Evolutionary conservation across 495 filamentous ascomycete species (phyloP).

Genomic region (Cercophora scortea): DNA sequence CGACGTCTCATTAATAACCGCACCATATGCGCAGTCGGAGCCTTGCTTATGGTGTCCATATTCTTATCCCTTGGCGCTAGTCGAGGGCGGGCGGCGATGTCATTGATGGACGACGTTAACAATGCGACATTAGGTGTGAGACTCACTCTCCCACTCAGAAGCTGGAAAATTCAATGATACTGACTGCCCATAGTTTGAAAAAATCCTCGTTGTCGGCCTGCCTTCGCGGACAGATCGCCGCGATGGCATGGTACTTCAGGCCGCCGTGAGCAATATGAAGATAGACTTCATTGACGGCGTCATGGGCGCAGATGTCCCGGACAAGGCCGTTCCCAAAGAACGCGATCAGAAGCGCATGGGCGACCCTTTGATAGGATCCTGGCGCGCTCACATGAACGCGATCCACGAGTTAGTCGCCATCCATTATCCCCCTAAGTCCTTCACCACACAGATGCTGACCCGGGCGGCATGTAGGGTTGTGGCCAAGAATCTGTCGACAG

Average conservation of each 20-base stretch:
- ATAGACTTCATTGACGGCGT: conserved; percentile 44
- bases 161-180: no score
- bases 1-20: background rate
- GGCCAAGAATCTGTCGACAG: conserved; percentile 34
- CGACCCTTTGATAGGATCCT: conserved; percentile 13
- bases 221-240: conserved; percentile 46
- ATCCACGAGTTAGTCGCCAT: conserved; percentile 16
- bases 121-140: background rate
- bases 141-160: no score
- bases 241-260: conserved; percentile 44
- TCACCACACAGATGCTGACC: conserved; percentile 1
- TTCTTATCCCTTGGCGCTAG: background rate
- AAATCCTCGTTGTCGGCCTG: conserved; percentile 33
- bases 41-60: background rate
- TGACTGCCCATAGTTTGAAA: conserved; percentile 33
- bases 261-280: conserved; percentile 39
- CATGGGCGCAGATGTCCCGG: conserved; percentile 22
- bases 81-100: background rate
- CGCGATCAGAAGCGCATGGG: conserved; percentile 3
- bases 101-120: background rate
- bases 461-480: conserved; percentile 27
- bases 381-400: conserved; percentile 22
- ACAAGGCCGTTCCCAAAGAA: conserved; percentile 29
- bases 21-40: background rate
- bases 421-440: background rate